Evolutionary conservation across 2,329 filamentous ascomycete genomes (phyloP).

Genomic region (Knufia petricola): DNA sequence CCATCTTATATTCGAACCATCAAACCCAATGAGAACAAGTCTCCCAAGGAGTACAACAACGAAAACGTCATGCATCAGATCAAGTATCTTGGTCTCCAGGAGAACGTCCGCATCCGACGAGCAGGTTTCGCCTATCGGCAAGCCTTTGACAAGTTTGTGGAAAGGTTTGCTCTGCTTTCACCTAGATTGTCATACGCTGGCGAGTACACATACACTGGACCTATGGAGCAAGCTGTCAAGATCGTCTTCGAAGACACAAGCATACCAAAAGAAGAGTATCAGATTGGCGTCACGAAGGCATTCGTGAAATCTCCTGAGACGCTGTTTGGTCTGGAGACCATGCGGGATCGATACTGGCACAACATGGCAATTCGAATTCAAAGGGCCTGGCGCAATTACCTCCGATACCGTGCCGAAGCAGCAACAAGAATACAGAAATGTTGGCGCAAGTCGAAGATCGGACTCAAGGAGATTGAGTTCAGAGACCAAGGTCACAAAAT

Average conservation of each 20-base stretch:
- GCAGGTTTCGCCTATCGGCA: conserved; percentile 96
- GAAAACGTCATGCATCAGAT: conserved; percentile 94
- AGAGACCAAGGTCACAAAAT: conserved; percentile 80
- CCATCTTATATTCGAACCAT: conserved; percentile 98
- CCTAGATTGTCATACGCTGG: conserved; percentile 92
- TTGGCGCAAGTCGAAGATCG: conserved; percentile 87
- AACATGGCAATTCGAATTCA: conserved; percentile 99
- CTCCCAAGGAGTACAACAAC: conserved; percentile 80
- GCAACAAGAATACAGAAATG: conserved; percentile 90
- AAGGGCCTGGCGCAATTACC: conserved; percentile 91
- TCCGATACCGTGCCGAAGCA: conserved; percentile 84
- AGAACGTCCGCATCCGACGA: conserved; percentile 94
- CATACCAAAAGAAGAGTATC: conserved; percentile 89
- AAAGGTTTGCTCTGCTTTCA: conserved; percentile 90
- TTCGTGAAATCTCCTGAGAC: conserved; percentile 99
- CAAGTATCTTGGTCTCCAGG: conserved; percentile 97
- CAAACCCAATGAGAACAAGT: conserved; percentile 99
- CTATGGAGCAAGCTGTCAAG: conserved; percentile 74
- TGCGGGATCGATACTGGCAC: conserved; percentile 97
- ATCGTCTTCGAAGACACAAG: conserved; percentile 95
- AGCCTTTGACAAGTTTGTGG: conserved; percentile 95
- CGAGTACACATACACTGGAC: conserved; percentile 92
- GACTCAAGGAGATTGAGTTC: conserved; percentile 77
- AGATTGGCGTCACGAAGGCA: conserved; percentile 92
- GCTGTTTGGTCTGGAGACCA: conserved; percentile 89